Conservation (phyloP, 2,329 filamentous ascomycete species). For the Furcasterigmium sp. region DNA sequence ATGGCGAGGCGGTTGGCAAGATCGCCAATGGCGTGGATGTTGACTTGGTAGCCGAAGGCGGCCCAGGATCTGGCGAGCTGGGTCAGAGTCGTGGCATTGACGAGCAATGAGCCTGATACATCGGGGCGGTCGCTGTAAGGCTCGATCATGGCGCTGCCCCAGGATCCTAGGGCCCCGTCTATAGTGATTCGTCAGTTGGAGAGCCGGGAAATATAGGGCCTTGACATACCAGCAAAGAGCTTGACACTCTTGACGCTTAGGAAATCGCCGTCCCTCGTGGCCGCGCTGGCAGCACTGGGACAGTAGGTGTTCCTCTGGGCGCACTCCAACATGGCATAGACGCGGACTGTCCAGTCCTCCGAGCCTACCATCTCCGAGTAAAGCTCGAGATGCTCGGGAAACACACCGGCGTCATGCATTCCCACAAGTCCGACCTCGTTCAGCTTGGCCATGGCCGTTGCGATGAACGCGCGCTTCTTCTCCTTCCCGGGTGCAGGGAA, state of each 20-base stretch:
- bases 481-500: slow-evolving; percentile 51
- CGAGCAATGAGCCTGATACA: slow-evolving; percentile 59
- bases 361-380: slow-evolving; percentile 43
- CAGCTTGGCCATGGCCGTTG: slow-evolving; percentile 55
- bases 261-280: slow-evolving; percentile 41
- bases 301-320: slow-evolving; percentile 60
- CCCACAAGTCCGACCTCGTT: slow-evolving; percentile 63
- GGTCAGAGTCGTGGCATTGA: slow-evolving; percentile 56
- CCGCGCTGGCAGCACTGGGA: slow-evolving; percentile 39
- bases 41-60: slow-evolving; percentile 58
- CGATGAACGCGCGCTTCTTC: slow-evolving; percentile 50
- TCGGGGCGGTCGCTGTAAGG: slow-evolving; percentile 61
- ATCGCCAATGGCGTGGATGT: slow-evolving; percentile 70
- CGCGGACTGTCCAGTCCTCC: slow-evolving; percentile 53
- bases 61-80: slow-evolving; percentile 54
- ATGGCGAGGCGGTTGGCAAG: slow-evolving; percentile 60
- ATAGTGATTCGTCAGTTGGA: slow-evolving; percentile 9
- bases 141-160: slow-evolving; percentile 67
- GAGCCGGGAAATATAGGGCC: not conserved
- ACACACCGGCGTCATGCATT: slow-evolving; percentile 63
- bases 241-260: slow-evolving; percentile 61
- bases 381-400: slow-evolving; percentile 47
- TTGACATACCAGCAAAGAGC: slow-evolving; percentile 56
- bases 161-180: slow-evolving; percentile 67
- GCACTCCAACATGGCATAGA: slow-evolving; percentile 67